Evolutionary conservation across 148 eudicot genomes (phyloP).

Genomic region (Heliamphora exappendiculata): DNA sequence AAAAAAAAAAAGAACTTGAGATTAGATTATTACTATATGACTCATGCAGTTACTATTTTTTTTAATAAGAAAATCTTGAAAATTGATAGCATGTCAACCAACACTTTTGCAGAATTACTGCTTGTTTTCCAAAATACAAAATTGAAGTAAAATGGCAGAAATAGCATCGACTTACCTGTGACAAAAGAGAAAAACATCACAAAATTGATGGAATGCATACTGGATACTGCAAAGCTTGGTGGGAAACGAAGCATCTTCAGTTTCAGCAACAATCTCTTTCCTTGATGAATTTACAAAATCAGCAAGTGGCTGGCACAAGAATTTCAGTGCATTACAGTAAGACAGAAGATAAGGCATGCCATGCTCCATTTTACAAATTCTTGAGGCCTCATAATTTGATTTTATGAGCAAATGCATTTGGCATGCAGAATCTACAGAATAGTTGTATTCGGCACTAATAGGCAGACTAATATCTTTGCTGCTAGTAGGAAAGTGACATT

Average conservation of each 20-base stretch:
- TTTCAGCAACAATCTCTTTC: slow-evolving; percentile 43
- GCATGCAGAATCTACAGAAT: slow-evolving; percentile 4
- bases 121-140: background rate
- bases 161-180: slow-evolving; percentile 37
- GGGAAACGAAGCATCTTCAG: slow-evolving; percentile 21
- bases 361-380: slow-evolving; percentile 10
- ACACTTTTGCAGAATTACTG: background rate
- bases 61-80: background rate
- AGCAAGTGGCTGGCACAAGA: slow-evolving; percentile 68
- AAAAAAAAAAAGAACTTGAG: background rate
- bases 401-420: background rate
- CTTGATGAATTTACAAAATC: slow-evolving; percentile 48
- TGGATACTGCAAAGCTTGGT: slow-evolving; percentile 28
- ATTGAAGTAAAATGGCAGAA: background rate
- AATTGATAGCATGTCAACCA: background rate
- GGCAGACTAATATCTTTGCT: slow-evolving; percentile 13
- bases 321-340: slow-evolving; percentile 61
- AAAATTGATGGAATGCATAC: slow-evolving; percentile 45
- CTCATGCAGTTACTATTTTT: background rate
- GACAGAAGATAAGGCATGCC: slow-evolving; percentile 24
- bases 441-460: slow-evolving; percentile 6
- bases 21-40: slow-evolving; percentile 4
- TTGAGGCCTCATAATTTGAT: slow-evolving; percentile 1
- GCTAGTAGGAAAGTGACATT: slow-evolving; percentile 15
- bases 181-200: slow-evolving; percentile 30